Evolutionary conservation across 1,139 yeast species (phyloP).

Genomic region (Scheffersomyces stambukii): DNA sequence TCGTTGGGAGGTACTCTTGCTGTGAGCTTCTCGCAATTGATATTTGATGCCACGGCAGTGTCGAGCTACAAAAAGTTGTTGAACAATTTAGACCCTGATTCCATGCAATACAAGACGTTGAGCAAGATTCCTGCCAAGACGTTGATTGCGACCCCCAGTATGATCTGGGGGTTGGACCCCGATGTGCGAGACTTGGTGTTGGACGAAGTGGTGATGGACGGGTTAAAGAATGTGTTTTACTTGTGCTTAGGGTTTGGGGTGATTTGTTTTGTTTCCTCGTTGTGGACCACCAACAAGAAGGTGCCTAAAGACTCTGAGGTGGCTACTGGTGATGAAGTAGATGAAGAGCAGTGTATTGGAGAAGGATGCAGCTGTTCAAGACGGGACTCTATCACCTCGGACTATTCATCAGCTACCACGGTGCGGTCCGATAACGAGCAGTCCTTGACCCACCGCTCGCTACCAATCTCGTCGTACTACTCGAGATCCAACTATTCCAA

Average conservation of each 20-base stretch:
- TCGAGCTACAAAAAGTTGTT: slow-evolving; percentile 16
- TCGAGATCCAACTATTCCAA: too few relatives aligned
- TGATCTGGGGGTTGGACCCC: slow-evolving; percentile 23
- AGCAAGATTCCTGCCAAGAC: slow-evolving; percentile 14
- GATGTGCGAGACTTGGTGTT: slow-evolving; percentile 19
- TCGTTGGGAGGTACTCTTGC: slow-evolving; percentile 49
- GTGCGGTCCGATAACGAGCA: too few relatives aligned
- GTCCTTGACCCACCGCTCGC: too few relatives aligned
- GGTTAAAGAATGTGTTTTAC: slow-evolving; percentile 38
- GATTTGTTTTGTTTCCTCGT: slow-evolving; percentile 21
- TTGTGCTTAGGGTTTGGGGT: slow-evolving; percentile 30
- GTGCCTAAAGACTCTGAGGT: slow-evolving; percentile 24
- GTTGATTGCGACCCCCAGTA: slow-evolving; percentile 25
- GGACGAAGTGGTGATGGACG: slow-evolving; percentile 28
- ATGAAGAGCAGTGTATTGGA: too few relatives aligned
- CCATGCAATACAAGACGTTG: slow-evolving; percentile 16
- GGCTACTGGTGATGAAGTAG: slow-evolving; percentile 2
- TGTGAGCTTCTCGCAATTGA: slow-evolving; percentile 42
- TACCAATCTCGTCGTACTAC: too few relatives aligned
- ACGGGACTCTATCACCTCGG: too few relatives aligned
- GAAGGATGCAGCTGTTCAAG: too few relatives aligned
- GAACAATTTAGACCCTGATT: slow-evolving; percentile 10
- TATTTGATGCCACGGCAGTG: slow-evolving; percentile 29
- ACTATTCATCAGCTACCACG: slow-evolving; percentile 3
- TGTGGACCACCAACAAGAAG: slow-evolving; percentile 33